Evolutionary conservation across 2,329 filamentous ascomycete genomes (phyloP), one percentile per base, ranked within the genome.

Genomic region (Dothiorella sarmentorum): DNA sequence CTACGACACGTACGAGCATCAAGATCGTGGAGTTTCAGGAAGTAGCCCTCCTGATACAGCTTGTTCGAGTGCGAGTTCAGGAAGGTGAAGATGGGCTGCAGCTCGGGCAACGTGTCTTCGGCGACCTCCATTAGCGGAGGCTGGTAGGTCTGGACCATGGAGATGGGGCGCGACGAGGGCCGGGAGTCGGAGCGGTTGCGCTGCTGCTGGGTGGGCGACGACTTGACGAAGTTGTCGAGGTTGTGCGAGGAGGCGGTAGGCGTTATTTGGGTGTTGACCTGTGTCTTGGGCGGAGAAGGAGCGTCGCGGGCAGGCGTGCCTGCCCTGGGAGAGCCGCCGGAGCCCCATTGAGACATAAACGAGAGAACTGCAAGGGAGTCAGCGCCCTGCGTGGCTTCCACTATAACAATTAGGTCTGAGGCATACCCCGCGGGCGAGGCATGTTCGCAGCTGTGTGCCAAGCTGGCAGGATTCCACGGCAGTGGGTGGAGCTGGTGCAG

Each of bases 41-140:
- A 97, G 70, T 97, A 99, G 35, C 94, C 94, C 76, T 99, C 94
- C 66, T 97, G 92, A 72, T 97, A 99, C 58, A 97, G 79, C 76
- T 97, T 97, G 75, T 97, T 97, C 60, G 86, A 88, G 73, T 99
- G 94, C 75, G 88, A 94, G 76, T 96, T 97, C 64, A 99, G 82
- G 70, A 91, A 94, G 61, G 85, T 90, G 75, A 97, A 97, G 68
- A 97, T 92, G 63, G 92, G 93, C 76, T 91, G 89, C 62, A 99
- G 81, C 80, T 99, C 94, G 35, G 94, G 91, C 62, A 94, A 85
- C 27, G 90, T 96, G 70, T 97, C 91, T 65, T 87, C 82, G 69
- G 84, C 85, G 63, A 94, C 82, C 68, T 96, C 90, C 87, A 96
- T 91, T 72, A 91, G 76, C 69, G 88, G 89, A 69, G 91, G 90